Conservation (phyloP, 2,329 filamentous ascomycete species). For the Calonectria hawksworthii region DNA sequence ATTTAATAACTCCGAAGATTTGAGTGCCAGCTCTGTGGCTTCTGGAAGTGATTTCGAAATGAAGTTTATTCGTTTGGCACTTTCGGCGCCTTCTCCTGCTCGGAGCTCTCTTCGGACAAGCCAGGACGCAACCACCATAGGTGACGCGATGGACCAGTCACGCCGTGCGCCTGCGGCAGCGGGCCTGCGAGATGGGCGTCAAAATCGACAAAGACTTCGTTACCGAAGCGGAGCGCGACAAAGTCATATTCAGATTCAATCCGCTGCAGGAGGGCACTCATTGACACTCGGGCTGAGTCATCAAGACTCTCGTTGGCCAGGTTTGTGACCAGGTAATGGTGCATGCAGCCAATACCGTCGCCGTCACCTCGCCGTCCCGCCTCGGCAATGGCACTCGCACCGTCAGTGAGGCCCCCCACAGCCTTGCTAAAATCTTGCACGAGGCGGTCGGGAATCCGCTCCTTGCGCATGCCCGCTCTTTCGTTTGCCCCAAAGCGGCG, state of each 20-base stretch:
- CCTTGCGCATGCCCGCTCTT: not conserved
- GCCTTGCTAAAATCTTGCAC: not conserved
- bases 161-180: not conserved
- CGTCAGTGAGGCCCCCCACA: not conserved
- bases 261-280: not conserved
- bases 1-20: not conserved
- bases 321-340: not conserved
- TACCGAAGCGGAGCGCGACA: not conserved
- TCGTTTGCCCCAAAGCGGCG: not conserved
- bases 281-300: not conserved
- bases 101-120: not conserved
- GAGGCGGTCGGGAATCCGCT: not conserved
- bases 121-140: not conserved
- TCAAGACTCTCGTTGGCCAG: not conserved
- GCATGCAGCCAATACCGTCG: not conserved
- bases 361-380: not conserved
- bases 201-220: slow-evolving; percentile 1
- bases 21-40: not conserved
- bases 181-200: not conserved
- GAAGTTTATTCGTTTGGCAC: not conserved
- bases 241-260: not conserved
- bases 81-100: not conserved
- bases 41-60: not conserved
- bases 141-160: not conserved
- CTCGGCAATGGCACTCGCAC: not conserved